Percentiles rank a stretch among this genome's conserved stretches.
phyloP scores from a whole-genome alignment of 2,329 filamentous ascomycete genomes.

The Pestalotiopsis sp. region DNA sequence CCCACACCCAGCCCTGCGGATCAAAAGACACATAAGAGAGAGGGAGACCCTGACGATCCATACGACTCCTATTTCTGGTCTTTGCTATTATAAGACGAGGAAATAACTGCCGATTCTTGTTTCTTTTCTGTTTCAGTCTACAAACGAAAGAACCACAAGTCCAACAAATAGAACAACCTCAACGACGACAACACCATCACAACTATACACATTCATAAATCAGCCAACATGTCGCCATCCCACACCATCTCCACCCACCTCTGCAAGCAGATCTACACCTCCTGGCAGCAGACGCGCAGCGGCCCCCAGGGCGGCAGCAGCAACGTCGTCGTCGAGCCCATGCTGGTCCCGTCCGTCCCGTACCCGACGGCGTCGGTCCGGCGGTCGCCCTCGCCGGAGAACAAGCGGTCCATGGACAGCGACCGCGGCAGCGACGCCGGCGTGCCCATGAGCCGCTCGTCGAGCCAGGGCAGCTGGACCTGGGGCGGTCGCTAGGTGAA shows the following conservation, averaged over 20 bases:
- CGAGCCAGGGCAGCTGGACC: slow-evolving; percentile 36
- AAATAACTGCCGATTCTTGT: background rate
- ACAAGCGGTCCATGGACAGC: slow-evolving; percentile 48
- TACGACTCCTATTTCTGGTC: background rate
- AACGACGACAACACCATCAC: background rate
- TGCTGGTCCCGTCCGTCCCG: slow-evolving; percentile 24
- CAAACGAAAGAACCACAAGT: background rate
- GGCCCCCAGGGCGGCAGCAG: slow-evolving; percentile 37
- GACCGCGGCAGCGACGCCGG: slow-evolving; percentile 37
- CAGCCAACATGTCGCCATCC: slow-evolving; percentile 55
- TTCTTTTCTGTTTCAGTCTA: background rate
- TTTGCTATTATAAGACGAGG: background rate
- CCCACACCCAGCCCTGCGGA: background rate
- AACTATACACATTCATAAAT: background rate
- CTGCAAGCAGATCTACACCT: slow-evolving; percentile 62
- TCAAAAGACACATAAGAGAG: background rate
- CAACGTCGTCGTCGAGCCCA: slow-evolving; percentile 28
- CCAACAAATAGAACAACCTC: background rate
- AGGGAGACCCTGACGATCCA: background rate
- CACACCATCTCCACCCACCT: slow-evolving; percentile 65
- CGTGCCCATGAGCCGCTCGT: slow-evolving; percentile 29
- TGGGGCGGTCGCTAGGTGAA: slow-evolving; percentile 27
- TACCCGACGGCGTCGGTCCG: slow-evolving; percentile 22
- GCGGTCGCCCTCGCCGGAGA: slow-evolving; percentile 42
- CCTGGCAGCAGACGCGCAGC: slow-evolving; percentile 53